Conservation (phyloP, 2,329 filamentous ascomycete genomes). For the Aspergillus sp. region DNA sequence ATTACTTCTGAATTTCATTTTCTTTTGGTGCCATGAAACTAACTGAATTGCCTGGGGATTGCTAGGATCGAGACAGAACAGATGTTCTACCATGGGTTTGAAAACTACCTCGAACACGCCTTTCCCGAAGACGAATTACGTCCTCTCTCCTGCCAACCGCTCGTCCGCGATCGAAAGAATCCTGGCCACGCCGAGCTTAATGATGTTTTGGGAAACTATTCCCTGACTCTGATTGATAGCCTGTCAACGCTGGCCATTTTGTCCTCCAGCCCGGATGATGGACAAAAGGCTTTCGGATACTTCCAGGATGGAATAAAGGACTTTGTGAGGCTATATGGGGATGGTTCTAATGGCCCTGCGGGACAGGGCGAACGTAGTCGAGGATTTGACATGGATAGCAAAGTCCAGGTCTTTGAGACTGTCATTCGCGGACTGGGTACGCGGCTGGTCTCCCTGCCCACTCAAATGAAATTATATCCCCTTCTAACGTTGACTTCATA, state of each 20-base stretch:
- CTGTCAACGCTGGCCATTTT: conserved; percentile 91
- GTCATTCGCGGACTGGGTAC: conserved; percentile 75
- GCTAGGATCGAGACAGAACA: conserved; percentile 51
- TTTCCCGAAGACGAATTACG: conserved; percentile 96
- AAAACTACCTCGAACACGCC: conserved; percentile 90
- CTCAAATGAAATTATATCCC: not conserved
- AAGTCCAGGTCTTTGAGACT: conserved; percentile 98
- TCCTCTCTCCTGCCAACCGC: conserved; percentile 77
- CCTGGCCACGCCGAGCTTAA: conserved; percentile 83
- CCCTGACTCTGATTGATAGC: conserved; percentile 90
- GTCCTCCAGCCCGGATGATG: conserved; percentile 62
- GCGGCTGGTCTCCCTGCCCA: conserved; percentile 4
- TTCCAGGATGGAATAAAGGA: conserved; percentile 79
- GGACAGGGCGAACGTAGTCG: conserved; percentile 71
- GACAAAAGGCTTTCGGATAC: conserved; percentile 63
- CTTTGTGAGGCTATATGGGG: conserved; percentile 81
- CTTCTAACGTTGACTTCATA: conserved; percentile 8
- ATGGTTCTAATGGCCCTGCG: conserved; percentile 68
- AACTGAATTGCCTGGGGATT: not conserved
- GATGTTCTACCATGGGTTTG: conserved; percentile 96
- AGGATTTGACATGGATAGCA: conserved; percentile 94
- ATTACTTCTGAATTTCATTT: not conserved
- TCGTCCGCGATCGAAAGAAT: conserved; percentile 80
- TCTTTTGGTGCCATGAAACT: not conserved
- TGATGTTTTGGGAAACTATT: conserved; percentile 96